Evolutionary conservation across 441 rosid species (phyloP), one percentile per base, ranked within the genome.

Genomic region (Aquilaria agallochum): DNA sequence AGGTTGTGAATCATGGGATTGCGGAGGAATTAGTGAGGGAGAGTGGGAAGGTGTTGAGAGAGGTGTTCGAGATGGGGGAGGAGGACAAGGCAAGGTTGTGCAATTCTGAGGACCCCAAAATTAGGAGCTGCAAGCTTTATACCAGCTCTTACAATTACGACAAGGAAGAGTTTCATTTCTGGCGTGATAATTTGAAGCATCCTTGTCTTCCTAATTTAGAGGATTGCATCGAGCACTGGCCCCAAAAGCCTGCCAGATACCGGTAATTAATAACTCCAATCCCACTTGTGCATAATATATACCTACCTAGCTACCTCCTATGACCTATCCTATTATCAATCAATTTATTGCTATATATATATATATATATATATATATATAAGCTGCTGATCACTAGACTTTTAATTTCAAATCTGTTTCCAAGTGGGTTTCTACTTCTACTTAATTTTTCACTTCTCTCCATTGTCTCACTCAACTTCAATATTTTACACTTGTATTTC

Each of bases 181-280:
- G 83, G 83, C 73, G 84, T 2, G 80, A 77, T 27, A 56, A 42
- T 36, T n/a, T 78, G 40, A 74, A 68, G 31, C 84, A 77, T 47
- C 66, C 70, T 56, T 77, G 79, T 48, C 67, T 66, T 56, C 82
- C 84, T 11, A 36, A 36, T 36, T 13, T 71, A 15, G 60, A 76
- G 13, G 62, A 70, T 30, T 65, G 58, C 71, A 27, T 61, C 31
- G 56, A 56, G 12, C 51, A 53, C 33, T 83, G 85, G 85, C 80
- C 78, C 12, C 58, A 74, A 47, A 83, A 74, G 31, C 80, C 88
- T 11, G n/a, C 50, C n/a, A 34, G 59, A 65, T 77, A 79, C 62
- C 60, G 74, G 77, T 70, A 61, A 11, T 13, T n/a, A 36, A 2
- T 20, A 20, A 20, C 20, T 20, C 20, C 20, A 20, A 20, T 20